Evolutionary conservation across 2,329 filamentous ascomycete genomes (phyloP).

Genomic region (Corniculantispora saksenae): DNA sequence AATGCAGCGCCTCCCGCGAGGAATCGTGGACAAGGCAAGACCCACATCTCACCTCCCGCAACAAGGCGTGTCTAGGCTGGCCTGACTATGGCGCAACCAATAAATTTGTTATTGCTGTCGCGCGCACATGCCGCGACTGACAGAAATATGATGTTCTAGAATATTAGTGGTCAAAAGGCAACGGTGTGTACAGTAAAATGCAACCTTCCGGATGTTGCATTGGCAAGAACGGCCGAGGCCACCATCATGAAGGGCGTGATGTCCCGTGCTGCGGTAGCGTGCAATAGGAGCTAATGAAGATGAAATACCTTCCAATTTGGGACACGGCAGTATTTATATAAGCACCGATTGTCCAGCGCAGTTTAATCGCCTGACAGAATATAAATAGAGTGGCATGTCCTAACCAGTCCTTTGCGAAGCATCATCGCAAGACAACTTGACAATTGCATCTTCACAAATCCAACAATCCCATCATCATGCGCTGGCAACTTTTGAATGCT

Average conservation of each 20-base stretch:
- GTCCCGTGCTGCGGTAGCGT: slow-evolving; percentile 5
- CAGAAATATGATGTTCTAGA: neutral
- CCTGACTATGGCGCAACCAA: no score
- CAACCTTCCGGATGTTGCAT: neutral
- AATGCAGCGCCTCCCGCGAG: no score
- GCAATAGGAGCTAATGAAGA: neutral
- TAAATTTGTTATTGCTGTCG: no score
- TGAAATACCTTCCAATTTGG: slow-evolving; percentile 11
- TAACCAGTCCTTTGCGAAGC: neutral
- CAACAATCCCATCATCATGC: neutral
- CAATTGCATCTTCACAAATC: neutral
- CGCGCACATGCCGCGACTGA: neutral
- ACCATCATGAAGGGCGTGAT: neutral
- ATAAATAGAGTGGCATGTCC: neutral
- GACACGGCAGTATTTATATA: neutral
- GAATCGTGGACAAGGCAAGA: no score
- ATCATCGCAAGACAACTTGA: neutral
- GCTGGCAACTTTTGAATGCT: slow-evolving; percentile 3
- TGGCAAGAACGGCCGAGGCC: slow-evolving; percentile 12
- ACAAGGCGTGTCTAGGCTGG: no score
- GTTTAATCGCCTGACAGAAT: neutral
- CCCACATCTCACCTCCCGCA: no score
- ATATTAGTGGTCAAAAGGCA: neutral
- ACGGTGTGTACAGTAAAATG: neutral
- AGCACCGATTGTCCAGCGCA: neutral